Base-by-base conservation (phyloP, 352 stramenopile species). In the Thalassiosira gravida region DNA sequence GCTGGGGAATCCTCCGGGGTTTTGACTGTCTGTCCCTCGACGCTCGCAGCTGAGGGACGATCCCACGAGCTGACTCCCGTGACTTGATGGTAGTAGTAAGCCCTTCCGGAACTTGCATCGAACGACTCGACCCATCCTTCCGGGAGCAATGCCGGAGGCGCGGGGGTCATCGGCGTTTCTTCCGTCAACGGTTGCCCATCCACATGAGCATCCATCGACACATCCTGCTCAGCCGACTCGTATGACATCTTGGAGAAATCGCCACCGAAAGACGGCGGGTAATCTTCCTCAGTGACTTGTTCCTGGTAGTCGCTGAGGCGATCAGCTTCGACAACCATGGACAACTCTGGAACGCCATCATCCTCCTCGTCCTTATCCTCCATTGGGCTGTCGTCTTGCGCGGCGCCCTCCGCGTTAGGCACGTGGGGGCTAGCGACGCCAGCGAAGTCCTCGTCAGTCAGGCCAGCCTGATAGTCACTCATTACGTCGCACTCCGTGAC, bases 51-150 rank as follows among this genome's bases (percentile, higher is more conserved):
- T 13, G 18, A n/a, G 25, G 66, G 71, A 18, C 47, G 49, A 20
- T 74, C 46, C 88, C 88, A 93, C 16, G 53, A 64, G 29, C 82
- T 89, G 47, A 82, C 80, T 16, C 63, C 49, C 25, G 74, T 83
- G 14, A 63, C 52, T 50, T 82, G 59, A 70, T 92, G 90, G 65
- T 82, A 90, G 55, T 90, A 92, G 61, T 89, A 92, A 1, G 49
- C 46, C 37, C 79, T 47, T 8, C 83, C 84, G 57, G 44, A 80
- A 7, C 49, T 77, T 59, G 62, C 42, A 77, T 92, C 87, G 22
- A 58, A 11, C 29, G 75, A 37, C 27, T 88, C 65, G 13, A 78
- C 27, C 85, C 85, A 92, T 39, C 76, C 79, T 8, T 65, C 24
- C 0, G 83, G 16, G n/a, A n/a, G n/a, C n/a, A n/a, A n/a, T n/a